Evolutionary conservation across 2,329 filamentous ascomycete genomes (phyloP).

Genomic region (Canariomyces notabilis): DNA sequence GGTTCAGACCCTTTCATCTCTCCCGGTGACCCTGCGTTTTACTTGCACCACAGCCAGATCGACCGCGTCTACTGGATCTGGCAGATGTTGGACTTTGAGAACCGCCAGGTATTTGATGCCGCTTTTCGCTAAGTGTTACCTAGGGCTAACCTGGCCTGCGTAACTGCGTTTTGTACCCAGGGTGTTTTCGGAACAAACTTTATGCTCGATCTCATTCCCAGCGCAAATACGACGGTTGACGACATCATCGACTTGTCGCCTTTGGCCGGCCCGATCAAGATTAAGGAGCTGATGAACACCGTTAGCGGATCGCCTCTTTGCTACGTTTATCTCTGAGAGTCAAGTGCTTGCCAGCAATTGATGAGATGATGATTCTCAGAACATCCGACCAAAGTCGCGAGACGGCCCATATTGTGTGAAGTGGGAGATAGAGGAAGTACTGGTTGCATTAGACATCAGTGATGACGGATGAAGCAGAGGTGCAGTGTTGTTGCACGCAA

Average conservation of each 20-base stretch:
- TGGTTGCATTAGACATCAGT: too few relatives aligned
- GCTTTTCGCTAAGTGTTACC: neutral
- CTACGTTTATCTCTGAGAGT: conserved; percentile 38
- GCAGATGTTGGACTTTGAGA: conserved; percentile 26
- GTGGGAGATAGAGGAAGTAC: too few relatives aligned
- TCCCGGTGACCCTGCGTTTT: conserved; percentile 24
- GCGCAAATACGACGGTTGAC: conserved; percentile 38
- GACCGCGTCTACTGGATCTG: conserved; percentile 25
- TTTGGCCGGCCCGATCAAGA: conserved; percentile 33
- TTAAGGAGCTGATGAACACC: conserved; percentile 36
- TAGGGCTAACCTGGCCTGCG: too few relatives aligned
- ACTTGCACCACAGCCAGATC: conserved; percentile 23
- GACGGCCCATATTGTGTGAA: too few relatives aligned
- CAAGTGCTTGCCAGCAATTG: neutral
- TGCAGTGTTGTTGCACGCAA: too few relatives aligned
- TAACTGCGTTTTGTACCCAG: too few relatives aligned
- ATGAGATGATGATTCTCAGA: too few relatives aligned
- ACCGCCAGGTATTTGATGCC: conserved; percentile 14
- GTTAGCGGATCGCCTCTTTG: conserved; percentile 37
- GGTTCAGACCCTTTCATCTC: conserved; percentile 21
- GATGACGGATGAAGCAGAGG: too few relatives aligned
- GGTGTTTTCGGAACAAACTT: conserved; percentile 39
- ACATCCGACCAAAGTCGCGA: too few relatives aligned
- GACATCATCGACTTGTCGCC: conserved; percentile 33
- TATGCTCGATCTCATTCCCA: conserved; percentile 36